Percentiles rank a stretch among this genome's conserved stretches.
Conservation (phyloP, 495 filamentous ascomycete species). For the Daldinia decipiens region DNA sequence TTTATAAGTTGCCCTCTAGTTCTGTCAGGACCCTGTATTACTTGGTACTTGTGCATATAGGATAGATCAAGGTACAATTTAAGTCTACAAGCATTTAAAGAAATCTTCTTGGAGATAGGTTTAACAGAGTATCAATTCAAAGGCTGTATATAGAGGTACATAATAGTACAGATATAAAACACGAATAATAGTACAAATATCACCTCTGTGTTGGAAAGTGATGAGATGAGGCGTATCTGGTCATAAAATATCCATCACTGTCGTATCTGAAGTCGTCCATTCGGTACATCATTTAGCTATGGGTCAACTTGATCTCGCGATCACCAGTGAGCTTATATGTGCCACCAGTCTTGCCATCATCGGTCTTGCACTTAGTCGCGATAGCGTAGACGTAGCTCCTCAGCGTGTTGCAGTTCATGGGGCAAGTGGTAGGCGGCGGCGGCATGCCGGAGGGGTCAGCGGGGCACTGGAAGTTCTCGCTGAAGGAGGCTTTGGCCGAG, state of each 20-base stretch:
- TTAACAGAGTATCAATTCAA: too few relatives aligned
- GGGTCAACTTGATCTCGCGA: constrained; percentile 9
- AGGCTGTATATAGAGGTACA: too few relatives aligned
- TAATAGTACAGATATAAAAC: too few relatives aligned
- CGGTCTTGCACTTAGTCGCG: constrained; percentile 27
- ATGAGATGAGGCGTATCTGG: not conserved
- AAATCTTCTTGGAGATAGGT: too few relatives aligned
- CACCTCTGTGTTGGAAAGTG: not conserved
- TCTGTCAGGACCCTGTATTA: too few relatives aligned
- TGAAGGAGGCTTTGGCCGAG: constrained; percentile 25
- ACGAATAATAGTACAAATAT: not conserved
- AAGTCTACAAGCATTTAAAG: too few relatives aligned
- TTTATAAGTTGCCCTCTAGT: too few relatives aligned
- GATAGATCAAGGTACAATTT: too few relatives aligned
- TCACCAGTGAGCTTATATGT: not conserved
- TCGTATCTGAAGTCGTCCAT: not conserved
- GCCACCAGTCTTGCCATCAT: constrained; percentile 22
- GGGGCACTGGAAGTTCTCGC: constrained; percentile 20
- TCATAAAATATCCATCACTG: not conserved
- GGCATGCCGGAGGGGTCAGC: constrained; percentile 18
- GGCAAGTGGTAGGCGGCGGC: constrained; percentile 15
- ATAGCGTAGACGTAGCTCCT: constrained; percentile 31
- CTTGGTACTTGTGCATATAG: too few relatives aligned
- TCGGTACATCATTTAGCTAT: constrained; percentile 11
- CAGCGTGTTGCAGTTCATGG: constrained; percentile 28